These are phyloP conservation scores for Petunia hybrid DNA, from an alignment of 305 asterid species.

Conservation along the genomic window DNA sequence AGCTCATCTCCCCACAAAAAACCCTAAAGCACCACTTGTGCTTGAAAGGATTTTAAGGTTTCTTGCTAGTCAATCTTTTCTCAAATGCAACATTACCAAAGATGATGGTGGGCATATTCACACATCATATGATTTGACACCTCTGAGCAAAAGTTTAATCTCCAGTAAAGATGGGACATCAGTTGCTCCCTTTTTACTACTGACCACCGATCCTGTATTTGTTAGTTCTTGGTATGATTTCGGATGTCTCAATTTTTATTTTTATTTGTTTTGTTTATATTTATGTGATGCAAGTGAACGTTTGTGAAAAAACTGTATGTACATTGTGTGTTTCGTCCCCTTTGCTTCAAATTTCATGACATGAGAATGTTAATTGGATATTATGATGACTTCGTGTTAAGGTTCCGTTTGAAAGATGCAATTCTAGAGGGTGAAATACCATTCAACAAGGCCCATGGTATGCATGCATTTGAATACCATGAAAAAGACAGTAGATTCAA, in stretches of 20 bases:
- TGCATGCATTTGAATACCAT: slow-evolving; percentile 42
- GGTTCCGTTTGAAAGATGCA: slow-evolving; percentile 45
- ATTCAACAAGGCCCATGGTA: slow-evolving; percentile 42
- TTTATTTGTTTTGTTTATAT: background rate
- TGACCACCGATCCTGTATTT: background rate
- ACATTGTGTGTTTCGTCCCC: too few relatives aligned
- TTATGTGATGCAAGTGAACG: background rate
- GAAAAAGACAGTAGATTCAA: slow-evolving; percentile 42
- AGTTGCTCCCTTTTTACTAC: background rate
- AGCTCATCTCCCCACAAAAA: slow-evolving; percentile 32
- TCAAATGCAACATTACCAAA: slow-evolving; percentile 7
- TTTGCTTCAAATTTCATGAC: too few relatives aligned
- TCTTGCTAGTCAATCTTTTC: slow-evolving; percentile 37
- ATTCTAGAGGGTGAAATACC: slow-evolving; percentile 50
- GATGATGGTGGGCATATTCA: slow-evolving; percentile 24
- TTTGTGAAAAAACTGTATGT: too few relatives aligned
- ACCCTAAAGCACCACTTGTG: slow-evolving; percentile 37
- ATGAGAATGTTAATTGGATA: background rate
- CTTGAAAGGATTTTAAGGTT: slow-evolving; percentile 41
- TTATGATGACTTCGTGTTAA: slow-evolving; percentile 19
- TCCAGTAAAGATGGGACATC: slow-evolving; percentile 9
- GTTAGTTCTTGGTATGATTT: slow-evolving; percentile 15
- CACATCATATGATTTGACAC: slow-evolving; percentile 35
- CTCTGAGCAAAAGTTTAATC: slow-evolving; percentile 28
- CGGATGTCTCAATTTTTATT: background rate